A percentile compares a stretch with the other conserved stretches of the same genome.
Conservation (phyloP, 2,329 filamentous ascomycete species). For the Colletotrichum eleusines region DNA sequence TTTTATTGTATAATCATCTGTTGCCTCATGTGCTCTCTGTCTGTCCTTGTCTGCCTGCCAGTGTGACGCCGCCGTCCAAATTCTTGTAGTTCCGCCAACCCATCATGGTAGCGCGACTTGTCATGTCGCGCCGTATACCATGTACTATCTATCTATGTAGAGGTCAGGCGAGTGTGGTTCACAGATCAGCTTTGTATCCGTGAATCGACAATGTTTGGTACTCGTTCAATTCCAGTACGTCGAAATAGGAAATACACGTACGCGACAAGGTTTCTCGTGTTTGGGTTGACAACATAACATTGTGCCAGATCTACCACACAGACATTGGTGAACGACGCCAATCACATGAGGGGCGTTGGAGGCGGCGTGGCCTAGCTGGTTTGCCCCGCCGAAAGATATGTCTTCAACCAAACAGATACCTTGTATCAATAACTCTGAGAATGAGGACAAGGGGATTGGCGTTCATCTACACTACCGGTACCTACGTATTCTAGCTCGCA, state of each 20-base stretch:
- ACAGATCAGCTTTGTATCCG: constrained; percentile 5
- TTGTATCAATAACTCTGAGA: constrained; percentile 11
- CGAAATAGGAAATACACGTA: not conserved
- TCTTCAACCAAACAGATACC: not conserved
- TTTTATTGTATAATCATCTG: too few species aligned
- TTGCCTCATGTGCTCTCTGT: too few species aligned
- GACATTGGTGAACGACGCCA: not conserved
- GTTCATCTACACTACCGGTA: too few species aligned
- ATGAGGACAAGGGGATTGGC: constrained; percentile 13
- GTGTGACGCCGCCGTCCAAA: too few species aligned
- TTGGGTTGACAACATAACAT: not conserved
- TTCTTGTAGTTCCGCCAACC: too few species aligned
- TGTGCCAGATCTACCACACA: not conserved
- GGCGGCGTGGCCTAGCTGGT: not conserved
- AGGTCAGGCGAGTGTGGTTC: not conserved
- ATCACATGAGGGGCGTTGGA: not conserved
- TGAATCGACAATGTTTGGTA: not conserved
- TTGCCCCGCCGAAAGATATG: not conserved
- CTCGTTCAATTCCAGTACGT: not conserved
- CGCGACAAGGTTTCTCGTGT: not conserved
- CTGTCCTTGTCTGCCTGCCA: too few species aligned
- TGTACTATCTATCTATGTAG: too few species aligned
- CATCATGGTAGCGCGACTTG: too few species aligned
- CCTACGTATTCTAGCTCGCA: not conserved
- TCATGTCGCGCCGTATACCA: too few species aligned